These are phyloP conservation scores for Thelonectria discophora DNA, from an alignment of 2,329 filamentous ascomycete genomes.

Conservation along the genomic window DNA sequence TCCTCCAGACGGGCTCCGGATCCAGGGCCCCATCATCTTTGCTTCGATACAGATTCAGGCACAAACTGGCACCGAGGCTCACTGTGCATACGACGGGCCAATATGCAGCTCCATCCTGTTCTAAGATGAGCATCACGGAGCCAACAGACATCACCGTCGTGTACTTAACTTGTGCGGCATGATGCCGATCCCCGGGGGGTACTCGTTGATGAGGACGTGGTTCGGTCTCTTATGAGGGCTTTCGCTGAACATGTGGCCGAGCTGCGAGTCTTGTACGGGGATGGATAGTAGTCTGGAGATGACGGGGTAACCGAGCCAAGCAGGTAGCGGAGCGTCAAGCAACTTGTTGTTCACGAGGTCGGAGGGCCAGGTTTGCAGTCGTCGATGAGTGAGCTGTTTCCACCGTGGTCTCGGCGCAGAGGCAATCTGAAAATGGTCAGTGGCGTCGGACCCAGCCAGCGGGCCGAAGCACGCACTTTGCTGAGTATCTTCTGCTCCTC, in stretches of 20 bases:
- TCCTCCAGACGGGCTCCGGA: slow-evolving; percentile 59
- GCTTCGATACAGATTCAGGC: slow-evolving; percentile 78
- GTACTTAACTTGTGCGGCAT: slow-evolving; percentile 83
- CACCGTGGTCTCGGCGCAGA: slow-evolving; percentile 79
- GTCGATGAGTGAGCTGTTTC: slow-evolving; percentile 87
- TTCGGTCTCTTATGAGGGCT: slow-evolving; percentile 84
- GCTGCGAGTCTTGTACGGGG: slow-evolving; percentile 45
- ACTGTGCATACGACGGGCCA: slow-evolving; percentile 89
- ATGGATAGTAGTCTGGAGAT: slow-evolving; percentile 68
- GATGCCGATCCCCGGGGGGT: slow-evolving; percentile 87
- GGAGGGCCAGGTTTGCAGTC: slow-evolving; percentile 90
- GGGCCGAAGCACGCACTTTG: slow-evolving; percentile 63
- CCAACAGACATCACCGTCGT: slow-evolving; percentile 28
- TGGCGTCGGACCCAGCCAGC: slow-evolving; percentile 2
- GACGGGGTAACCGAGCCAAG: slow-evolving; percentile 78
- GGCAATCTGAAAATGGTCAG: slow-evolving; percentile 56
- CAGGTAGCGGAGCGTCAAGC: slow-evolving; percentile 75
- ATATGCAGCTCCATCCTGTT: slow-evolving; percentile 82
- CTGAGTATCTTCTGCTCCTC: slow-evolving; percentile 77
- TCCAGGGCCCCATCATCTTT: slow-evolving; percentile 68
- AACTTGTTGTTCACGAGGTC: slow-evolving; percentile 81
- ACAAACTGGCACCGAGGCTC: slow-evolving; percentile 80
- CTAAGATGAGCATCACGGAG: slow-evolving; percentile 46
- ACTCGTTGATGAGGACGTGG: slow-evolving; percentile 94
- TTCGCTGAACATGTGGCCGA: slow-evolving; percentile 59